A percentile compares a stretch with the other conserved stretches of the same genome.
phyloP scores from a whole-genome alignment of 768 basidiomycete species.

The Tulasnella sp. region DNA sequence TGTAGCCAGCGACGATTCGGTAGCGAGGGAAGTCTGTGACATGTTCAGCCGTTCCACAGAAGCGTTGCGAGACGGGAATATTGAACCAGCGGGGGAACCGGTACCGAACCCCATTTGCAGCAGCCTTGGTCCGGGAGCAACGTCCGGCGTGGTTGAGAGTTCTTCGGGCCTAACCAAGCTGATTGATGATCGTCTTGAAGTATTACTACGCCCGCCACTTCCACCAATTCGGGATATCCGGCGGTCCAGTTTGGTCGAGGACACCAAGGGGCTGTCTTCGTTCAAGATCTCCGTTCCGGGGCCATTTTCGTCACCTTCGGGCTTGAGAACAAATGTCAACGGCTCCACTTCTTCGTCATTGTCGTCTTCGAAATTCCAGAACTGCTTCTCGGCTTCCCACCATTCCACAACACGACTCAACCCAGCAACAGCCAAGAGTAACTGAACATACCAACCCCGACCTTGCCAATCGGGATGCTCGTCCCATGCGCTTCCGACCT shows the following conservation, averaged over 20 bases:
- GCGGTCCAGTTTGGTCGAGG: conserved; percentile 7
- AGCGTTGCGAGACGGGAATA: background rate
- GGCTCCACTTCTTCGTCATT: conserved; percentile 87
- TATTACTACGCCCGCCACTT: background rate
- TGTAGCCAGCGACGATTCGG: background rate
- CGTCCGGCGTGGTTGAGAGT: background rate
- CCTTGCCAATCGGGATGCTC: conserved; percentile 98
- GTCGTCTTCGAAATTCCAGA: conserved; percentile 94
- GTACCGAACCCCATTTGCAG: background rate
- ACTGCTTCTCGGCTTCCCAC: conserved; percentile 99
- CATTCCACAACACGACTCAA: conserved; percentile 95
- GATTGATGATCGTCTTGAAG: background rate
- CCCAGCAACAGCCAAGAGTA: conserved; percentile 89
- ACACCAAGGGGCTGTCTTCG: conserved; percentile 11
- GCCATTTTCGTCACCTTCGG: conserved; percentile 52
- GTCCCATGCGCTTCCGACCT: conserved; percentile 92
- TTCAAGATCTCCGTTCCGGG: conserved; percentile 38
- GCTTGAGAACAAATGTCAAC: conserved; percentile 87
- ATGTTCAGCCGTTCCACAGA: conserved; percentile 4
- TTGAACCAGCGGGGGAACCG: background rate
- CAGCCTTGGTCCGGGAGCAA: conserved; percentile 1
- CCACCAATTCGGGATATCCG: background rate
- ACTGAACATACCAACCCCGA: conserved; percentile 95
- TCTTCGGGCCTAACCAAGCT: background rate
- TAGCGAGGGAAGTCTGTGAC: background rate